phyloP scores from a whole-genome alignment of 495 filamentous ascomycete genomes.

The Daldinia concentrica region DNA sequence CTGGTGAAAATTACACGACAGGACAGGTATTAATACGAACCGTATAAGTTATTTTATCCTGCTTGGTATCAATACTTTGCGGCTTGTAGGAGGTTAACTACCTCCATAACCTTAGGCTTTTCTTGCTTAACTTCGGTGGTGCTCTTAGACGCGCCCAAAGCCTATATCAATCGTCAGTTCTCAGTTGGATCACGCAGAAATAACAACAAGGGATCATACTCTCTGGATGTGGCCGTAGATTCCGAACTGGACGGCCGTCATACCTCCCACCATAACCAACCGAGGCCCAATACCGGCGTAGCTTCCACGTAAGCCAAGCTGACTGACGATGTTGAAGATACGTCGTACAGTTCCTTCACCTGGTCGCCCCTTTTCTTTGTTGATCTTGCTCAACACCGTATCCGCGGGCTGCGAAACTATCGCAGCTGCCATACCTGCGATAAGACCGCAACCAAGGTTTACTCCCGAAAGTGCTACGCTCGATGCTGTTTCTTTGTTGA shows the following conservation, averaged over 20 bases:
- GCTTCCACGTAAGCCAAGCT: constrained; percentile 78
- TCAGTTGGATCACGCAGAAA: neutral
- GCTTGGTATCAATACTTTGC: constrained; percentile 21
- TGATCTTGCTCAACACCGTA: constrained; percentile 92
- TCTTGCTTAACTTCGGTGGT: constrained; percentile 28
- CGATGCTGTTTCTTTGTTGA: constrained; percentile 69
- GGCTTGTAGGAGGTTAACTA: constrained; percentile 17
- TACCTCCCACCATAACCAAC: constrained; percentile 75
- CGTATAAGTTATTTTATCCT: constrained; percentile 3
- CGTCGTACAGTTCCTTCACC: constrained; percentile 80
- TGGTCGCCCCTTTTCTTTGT: constrained; percentile 82
- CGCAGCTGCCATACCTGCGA: constrained; percentile 88
- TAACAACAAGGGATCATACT: constrained; percentile 33
- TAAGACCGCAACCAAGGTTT: constrained; percentile 83
- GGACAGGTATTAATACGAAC: constrained; percentile 7
- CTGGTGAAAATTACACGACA: constrained; percentile 4
- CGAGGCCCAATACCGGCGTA: constrained; percentile 82
- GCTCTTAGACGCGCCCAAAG: constrained; percentile 41
- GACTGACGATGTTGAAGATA: constrained; percentile 80
- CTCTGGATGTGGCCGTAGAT: constrained; percentile 81
- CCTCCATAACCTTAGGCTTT: constrained; percentile 17
- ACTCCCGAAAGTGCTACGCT: constrained; percentile 72
- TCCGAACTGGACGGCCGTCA: constrained; percentile 85
- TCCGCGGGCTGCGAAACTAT: constrained; percentile 87
- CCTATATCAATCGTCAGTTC: constrained; percentile 32